A percentile compares a stretch with the other conserved stretches of the same genome.
These are phyloP conservation scores for Mucuna pruriens DNA, from an alignment of 306 rosid species.

Conservation along the genomic window DNA sequence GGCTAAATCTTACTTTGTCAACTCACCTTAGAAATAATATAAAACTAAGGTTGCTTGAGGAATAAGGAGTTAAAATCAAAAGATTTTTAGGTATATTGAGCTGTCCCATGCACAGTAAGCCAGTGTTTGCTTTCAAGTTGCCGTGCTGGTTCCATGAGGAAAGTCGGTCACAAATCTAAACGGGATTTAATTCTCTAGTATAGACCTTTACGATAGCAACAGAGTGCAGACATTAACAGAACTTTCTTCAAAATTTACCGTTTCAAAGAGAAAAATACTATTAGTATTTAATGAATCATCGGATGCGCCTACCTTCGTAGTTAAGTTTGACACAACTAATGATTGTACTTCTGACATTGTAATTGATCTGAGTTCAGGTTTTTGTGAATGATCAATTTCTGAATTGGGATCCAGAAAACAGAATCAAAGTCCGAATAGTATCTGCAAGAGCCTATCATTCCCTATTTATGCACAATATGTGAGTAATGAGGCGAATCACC, in stretches of 20 bases:
- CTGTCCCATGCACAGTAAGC: not conserved
- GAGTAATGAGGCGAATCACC: constrained; percentile 45
- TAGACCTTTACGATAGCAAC: not conserved
- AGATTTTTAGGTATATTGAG: not conserved
- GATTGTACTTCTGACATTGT: constrained; percentile 3
- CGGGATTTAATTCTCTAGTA: not conserved
- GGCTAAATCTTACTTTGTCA: constrained; percentile 1
- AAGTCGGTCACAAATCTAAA: not conserved
- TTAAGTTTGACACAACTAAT: not conserved
- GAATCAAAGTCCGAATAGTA: constrained; percentile 82
- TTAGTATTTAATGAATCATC: not conserved
- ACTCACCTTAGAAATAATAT: not conserved
- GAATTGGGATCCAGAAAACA: constrained; percentile 85
- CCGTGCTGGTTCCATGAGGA: not conserved
- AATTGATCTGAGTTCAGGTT: constrained; percentile 56
- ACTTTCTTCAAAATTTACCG: not conserved
- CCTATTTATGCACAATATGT: constrained; percentile 88
- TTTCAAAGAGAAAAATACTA: not conserved
- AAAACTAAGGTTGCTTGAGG: not conserved
- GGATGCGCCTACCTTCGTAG: not conserved
- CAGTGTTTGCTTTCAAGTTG: not conserved
- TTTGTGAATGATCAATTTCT: constrained; percentile 85
- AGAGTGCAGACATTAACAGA: not conserved
- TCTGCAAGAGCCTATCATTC: constrained; percentile 94
- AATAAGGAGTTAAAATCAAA: not conserved